Conservation (phyloP, 2,329 filamentous ascomycete species). For the Chaetomium sp. region DNA sequence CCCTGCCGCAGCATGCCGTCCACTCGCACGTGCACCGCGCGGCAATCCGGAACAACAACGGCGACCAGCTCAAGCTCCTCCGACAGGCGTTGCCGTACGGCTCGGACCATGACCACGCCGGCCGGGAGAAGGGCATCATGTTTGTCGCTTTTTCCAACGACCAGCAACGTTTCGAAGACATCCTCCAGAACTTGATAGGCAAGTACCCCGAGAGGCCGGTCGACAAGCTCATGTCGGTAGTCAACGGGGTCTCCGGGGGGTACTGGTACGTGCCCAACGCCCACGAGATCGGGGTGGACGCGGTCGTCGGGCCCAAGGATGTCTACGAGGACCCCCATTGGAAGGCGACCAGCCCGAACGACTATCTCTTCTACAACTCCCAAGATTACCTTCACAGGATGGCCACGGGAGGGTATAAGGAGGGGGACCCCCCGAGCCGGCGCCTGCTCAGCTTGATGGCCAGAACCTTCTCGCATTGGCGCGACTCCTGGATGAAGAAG, state of each 20-base stretch:
- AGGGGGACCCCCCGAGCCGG: background rate
- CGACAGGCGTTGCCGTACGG: conserved; percentile 1
- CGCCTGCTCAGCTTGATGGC: conserved; percentile 2
- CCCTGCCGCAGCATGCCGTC: background rate
- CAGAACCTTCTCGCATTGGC: conserved; percentile 1
- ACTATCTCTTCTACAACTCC: background rate
- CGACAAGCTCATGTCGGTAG: background rate
- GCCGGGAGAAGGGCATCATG: conserved; percentile 5
- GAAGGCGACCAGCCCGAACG: background rate
- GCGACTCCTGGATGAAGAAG: conserved; percentile 4
- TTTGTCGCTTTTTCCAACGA: conserved; percentile 5
- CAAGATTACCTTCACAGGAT: background rate
- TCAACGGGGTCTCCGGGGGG: background rate
- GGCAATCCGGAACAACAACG: background rate
- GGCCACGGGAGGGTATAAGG: background rate
- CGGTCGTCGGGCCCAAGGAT: background rate
- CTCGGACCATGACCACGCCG: background rate
- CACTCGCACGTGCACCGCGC: background rate
- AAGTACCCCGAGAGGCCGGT: background rate
- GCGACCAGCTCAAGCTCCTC: background rate
- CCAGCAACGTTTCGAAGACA: background rate
- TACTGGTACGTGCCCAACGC: background rate
- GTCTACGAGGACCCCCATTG: background rate
- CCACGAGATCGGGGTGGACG: background rate
- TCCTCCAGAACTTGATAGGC: background rate